These are phyloP conservation scores for Saturnispora silvae DNA, from an alignment of 805 yeast species.

Conservation along the genomic window DNA sequence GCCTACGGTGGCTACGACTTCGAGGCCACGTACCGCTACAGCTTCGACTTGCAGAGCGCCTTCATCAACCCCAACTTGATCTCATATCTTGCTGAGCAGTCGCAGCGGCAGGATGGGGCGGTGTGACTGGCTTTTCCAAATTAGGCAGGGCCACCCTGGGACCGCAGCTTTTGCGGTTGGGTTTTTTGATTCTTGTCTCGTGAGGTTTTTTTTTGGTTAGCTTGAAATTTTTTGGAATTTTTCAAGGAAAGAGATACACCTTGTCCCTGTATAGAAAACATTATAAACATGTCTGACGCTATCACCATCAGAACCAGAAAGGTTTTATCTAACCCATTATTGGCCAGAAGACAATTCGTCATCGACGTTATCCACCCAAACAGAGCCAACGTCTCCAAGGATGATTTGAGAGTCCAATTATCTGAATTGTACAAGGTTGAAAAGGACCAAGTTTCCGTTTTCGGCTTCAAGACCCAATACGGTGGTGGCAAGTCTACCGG, in stretches of 20 bases:
- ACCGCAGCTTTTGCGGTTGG: too few relatives aligned
- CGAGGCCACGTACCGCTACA: slow-evolving; percentile 16
- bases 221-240: slow-evolving; percentile 1
- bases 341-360: slow-evolving; percentile 99
- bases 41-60: slow-evolving; percentile 10
- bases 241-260: background rate
- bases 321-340: slow-evolving; percentile 98
- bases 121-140: slow-evolving; percentile 3
- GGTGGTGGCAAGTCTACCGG: slow-evolving; percentile 99
- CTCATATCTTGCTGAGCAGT: slow-evolving; percentile 15
- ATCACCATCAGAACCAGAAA: slow-evolving; percentile 99
- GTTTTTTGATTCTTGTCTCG: background rate
- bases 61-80: too few relatives aligned
- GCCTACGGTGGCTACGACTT: slow-evolving; percentile 22
- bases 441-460: slow-evolving; percentile 74
- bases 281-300: slow-evolving; percentile 70
- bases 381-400: slow-evolving; percentile 98
- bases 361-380: slow-evolving; percentile 99
- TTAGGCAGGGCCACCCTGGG: slow-evolving; percentile 1
- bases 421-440: slow-evolving; percentile 56
- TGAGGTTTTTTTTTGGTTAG: background rate
- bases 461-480: slow-evolving; percentile 98
- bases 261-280: background rate
- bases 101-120: too few relatives aligned
- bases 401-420: slow-evolving; percentile 81